Percentiles rank a stretch among this genome's conserved stretches.
phyloP scores from a whole-genome alignment of 2,329 filamentous ascomycete genomes.

The Phialophora verrucosa region DNA sequence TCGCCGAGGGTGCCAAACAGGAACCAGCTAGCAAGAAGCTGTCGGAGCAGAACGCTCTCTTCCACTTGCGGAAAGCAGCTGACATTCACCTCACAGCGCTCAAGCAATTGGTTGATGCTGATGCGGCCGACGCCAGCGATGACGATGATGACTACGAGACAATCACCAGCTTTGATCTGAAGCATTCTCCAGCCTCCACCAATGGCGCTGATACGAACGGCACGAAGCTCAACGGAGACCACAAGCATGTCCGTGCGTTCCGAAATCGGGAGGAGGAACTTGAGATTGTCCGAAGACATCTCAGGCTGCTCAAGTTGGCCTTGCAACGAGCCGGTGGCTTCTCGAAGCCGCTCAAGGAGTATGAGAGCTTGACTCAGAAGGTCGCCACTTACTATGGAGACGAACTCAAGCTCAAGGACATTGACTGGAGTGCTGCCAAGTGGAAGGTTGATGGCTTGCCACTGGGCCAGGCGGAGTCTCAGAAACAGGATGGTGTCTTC shows the following conservation, averaged over 20 bases:
- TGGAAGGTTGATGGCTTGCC: constrained; percentile 56
- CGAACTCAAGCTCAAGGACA: constrained; percentile 47
- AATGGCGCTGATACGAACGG: constrained; percentile 6
- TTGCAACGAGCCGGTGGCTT: constrained; percentile 49
- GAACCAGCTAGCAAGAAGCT: constrained; percentile 22
- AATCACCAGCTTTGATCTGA: constrained; percentile 5
- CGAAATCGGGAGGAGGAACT: constrained; percentile 40
- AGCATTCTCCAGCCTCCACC: constrained; percentile 7
- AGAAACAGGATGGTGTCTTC: constrained; percentile 17
- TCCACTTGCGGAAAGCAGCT: constrained; percentile 46
- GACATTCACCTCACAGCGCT: constrained; percentile 41
- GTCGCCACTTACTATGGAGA: constrained; percentile 16
- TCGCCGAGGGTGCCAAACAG: constrained; percentile 11
- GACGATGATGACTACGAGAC: constrained; percentile 29
- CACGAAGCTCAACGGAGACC: constrained; percentile 22
- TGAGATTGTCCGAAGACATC: constrained; percentile 46
- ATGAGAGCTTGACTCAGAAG: constrained; percentile 43
- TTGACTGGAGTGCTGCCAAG: constrained; percentile 54
- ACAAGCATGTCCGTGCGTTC: constrained; percentile 35
- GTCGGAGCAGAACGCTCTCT: constrained; percentile 27
- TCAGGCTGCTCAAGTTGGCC: constrained; percentile 49
- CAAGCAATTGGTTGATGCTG: constrained; percentile 12
- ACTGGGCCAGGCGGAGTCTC: constrained; percentile 53
- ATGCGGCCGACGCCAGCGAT: constrained; percentile 9
- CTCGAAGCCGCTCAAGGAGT: constrained; percentile 57